phyloP scores from a whole-genome alignment of 176 grass and related monocot genomes.

The Oryza nivara region DNA sequence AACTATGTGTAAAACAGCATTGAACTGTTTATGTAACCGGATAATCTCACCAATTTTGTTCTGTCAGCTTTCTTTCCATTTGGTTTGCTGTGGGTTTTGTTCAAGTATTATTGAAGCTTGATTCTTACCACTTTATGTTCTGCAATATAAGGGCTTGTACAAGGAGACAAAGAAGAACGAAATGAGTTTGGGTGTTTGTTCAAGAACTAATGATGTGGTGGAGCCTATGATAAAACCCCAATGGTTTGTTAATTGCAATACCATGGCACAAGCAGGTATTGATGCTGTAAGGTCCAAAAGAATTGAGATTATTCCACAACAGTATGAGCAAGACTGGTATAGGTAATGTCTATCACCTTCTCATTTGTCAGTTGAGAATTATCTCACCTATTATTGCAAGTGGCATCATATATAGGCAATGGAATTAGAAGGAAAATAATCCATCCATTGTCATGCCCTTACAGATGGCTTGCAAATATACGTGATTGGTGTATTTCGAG shows the following conservation, averaged over 20 bases:
- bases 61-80: background rate
- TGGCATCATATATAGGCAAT: background rate
- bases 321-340: background rate
- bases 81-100: background rate
- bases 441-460: background rate
- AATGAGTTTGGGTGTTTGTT: conserved; percentile 1
- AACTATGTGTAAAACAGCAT: background rate
- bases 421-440: background rate
- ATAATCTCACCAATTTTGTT: background rate
- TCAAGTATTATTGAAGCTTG: background rate
- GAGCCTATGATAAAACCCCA: conserved; percentile 1
- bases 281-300: background rate
- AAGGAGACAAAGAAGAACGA: background rate
- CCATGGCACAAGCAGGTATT: background rate
- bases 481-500: background rate
- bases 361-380: background rate
- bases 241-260: conserved; percentile 4
- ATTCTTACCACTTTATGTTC: background rate
- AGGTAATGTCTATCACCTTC: background rate
- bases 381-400: background rate
- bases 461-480: background rate
- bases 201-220: conserved; percentile 2
- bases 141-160: background rate
- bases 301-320: background rate
- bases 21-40: background rate